Base-by-base conservation (phyloP, 2,329 filamentous ascomycete species). In the Sclerotinia subarctica region DNA sequence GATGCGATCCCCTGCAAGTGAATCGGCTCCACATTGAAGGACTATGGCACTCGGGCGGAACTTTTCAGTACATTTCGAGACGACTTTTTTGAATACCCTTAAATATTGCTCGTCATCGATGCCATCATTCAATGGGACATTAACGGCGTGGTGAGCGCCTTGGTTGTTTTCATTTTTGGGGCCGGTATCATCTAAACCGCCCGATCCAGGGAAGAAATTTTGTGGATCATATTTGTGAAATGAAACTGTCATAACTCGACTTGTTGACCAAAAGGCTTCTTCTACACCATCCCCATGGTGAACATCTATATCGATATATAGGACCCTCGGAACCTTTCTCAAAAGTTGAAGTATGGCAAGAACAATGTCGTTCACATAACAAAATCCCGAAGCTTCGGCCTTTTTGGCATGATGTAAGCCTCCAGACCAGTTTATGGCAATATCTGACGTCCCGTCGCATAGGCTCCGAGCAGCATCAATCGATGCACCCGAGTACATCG, bases 331-430 rank as follows among this genome's bases (percentile, higher is more conserved):
- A 74, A 94, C 88, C 76, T 90, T 86, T 42, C 91, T 89, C 21
- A 98, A 83, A 13, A 99, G 86, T 78, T 97, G 91, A 49, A 98
- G 85, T 74, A 97, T 95, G 47, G 91, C 93, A 58, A 99, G 86
- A 68, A 98, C 95, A 75, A 98, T 98, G 79, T 99, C 95, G 79
- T 99, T 99, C 81, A 98, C 93, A 81, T 99, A 99, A 82, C 95
- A 99, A 80, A 99, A 99, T 0, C 95, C 95, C 19, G 91, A 94
- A 0, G 95, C 94, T 80, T 97, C 93, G 65, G 90, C 88, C 77
- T 94, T 95, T 80, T 98, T 97, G 57, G 95, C 95, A 77, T 99
- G 95, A 79, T 99, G 95, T 42, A 99, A 85, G 15, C 95, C 95
- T 47, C 95, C 95, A 24, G 93, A 95, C 95, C 95, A 99, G 75